Percentiles rank a stretch among this genome's conserved stretches.
phyloP scores from a whole-genome alignment of 1,284 basidiomycete species.

The Chalciporus sp. region DNA sequence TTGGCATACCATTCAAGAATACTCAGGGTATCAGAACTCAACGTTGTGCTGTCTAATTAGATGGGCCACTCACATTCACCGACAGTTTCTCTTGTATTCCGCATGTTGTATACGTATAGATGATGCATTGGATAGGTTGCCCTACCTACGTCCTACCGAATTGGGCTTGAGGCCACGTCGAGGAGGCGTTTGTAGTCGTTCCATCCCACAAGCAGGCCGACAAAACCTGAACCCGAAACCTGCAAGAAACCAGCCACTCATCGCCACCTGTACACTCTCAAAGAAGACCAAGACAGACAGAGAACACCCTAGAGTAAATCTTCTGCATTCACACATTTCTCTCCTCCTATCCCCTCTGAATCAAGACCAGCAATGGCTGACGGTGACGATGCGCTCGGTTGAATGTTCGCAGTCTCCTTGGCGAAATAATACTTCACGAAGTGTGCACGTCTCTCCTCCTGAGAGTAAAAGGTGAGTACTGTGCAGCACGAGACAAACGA shows the following conservation, averaged over 20 bases:
- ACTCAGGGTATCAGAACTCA: too few species aligned
- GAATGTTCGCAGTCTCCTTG: conserved; percentile 39
- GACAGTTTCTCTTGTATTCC: too few species aligned
- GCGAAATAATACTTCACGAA: conserved; percentile 72
- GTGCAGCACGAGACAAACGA: not conserved
- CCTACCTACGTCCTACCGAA: too few species aligned
- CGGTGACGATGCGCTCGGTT: conserved; percentile 23
- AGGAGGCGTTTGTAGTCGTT: too few species aligned
- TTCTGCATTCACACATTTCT: conserved; percentile 77
- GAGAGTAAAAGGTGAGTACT: conserved; percentile 4
- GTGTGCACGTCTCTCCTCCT: conserved; percentile 84
- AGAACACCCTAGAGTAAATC: conserved; percentile 60
- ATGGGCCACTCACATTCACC: too few species aligned
- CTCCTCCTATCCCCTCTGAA: conserved; percentile 65
- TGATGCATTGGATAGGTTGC: too few species aligned
- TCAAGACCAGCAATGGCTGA: conserved; percentile 25
- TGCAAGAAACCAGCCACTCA: conserved; percentile 36
- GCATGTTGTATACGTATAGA: too few species aligned
- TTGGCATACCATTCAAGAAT: too few species aligned
- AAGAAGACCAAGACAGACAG: conserved; percentile 34
- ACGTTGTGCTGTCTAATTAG: too few species aligned
- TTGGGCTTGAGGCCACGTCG: too few species aligned
- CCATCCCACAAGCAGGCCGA: conserved; percentile 10
- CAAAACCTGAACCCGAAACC: conserved; percentile 30
- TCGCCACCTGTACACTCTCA: conserved; percentile 29